A percentile compares a stretch with the other conserved stretches of the same genome.
Conservation (phyloP, 805 yeast genomes). For the Cyberlindnera samutprakarnensis region DNA sequence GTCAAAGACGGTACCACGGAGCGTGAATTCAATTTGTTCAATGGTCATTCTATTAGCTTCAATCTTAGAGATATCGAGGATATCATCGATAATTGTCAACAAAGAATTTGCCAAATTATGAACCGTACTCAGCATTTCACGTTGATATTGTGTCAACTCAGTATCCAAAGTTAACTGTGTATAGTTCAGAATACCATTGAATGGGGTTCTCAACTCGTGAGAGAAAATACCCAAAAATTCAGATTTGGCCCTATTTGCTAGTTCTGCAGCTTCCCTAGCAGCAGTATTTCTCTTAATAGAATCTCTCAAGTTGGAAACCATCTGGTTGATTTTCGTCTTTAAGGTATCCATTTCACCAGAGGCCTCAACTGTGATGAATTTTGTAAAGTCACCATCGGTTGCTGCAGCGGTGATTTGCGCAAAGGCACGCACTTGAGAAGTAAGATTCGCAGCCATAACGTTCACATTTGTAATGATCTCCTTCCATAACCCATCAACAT, state of each 20-base stretch:
- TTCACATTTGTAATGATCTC: conserved; percentile 87
- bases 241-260: conserved; percentile 83
- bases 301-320: conserved; percentile 82
- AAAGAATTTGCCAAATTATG: conserved; percentile 82
- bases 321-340: conserved; percentile 55
- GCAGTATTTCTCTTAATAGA: conserved; percentile 88
- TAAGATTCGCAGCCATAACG: conserved; percentile 86
- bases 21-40: conserved; percentile 79
- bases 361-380: conserved; percentile 87
- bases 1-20: conserved; percentile 83
- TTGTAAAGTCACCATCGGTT: conserved; percentile 87
- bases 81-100: conserved; percentile 83
- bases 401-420: conserved; percentile 94
- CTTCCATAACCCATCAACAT: conserved; percentile 89
- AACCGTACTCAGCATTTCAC: conserved; percentile 87
- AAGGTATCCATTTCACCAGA: conserved; percentile 75
- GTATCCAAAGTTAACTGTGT: conserved; percentile 85
- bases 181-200: conserved; percentile 91
- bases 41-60: conserved; percentile 93
- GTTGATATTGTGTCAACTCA: conserved; percentile 81
- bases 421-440: conserved; percentile 88
- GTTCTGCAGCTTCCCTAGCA: conserved; percentile 90
- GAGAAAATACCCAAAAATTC: conserved; percentile 88
- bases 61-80: conserved; percentile 85
- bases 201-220: conserved; percentile 84